Conservation (phyloP, 148 eudicot species). For the Bassia scoparia region DNA sequence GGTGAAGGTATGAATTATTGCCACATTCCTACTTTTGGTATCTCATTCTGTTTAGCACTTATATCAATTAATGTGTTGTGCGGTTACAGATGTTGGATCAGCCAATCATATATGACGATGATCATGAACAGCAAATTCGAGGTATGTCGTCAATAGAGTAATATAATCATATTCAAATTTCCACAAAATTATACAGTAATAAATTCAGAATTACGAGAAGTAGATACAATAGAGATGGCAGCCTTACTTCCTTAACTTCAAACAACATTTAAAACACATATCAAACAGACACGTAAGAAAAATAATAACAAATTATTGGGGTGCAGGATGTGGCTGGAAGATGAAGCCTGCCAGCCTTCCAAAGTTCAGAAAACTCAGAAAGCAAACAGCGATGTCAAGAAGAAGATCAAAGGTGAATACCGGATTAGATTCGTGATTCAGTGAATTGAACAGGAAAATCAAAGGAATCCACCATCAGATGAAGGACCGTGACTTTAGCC, state of each 20-base stretch:
- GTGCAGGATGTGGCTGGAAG: slow-evolving; percentile 49
- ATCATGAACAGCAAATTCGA: slow-evolving; percentile 32
- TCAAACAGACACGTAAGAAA: too few species aligned
- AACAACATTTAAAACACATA: neutral
- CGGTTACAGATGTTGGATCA: slow-evolving; percentile 51
- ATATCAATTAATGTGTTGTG: neutral
- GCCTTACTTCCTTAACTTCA: neutral
- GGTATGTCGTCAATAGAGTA: slow-evolving; percentile 32
- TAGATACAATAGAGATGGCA: neutral
- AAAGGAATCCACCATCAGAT: slow-evolving; percentile 59
- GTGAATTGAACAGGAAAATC: slow-evolving; percentile 47
- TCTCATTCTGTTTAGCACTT: neutral
- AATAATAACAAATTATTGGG: neutral
- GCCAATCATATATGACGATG: slow-evolving; percentile 37
- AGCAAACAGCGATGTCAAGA: slow-evolving; percentile 35
- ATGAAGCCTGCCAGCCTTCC: slow-evolving; percentile 38
- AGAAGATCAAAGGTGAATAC: slow-evolving; percentile 48
- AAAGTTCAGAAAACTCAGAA: slow-evolving; percentile 34
- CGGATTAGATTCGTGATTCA: slow-evolving; percentile 51
- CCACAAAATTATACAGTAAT: neutral
- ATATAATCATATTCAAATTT: neutral
- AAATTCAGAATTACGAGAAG: neutral
- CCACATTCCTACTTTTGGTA: neutral
- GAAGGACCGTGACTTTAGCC: slow-evolving; percentile 48
- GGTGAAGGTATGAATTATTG: slow-evolving; percentile 52